Conservation (phyloP, 108 stramenopile species). For the Discostella pseudostelligera region DNA sequence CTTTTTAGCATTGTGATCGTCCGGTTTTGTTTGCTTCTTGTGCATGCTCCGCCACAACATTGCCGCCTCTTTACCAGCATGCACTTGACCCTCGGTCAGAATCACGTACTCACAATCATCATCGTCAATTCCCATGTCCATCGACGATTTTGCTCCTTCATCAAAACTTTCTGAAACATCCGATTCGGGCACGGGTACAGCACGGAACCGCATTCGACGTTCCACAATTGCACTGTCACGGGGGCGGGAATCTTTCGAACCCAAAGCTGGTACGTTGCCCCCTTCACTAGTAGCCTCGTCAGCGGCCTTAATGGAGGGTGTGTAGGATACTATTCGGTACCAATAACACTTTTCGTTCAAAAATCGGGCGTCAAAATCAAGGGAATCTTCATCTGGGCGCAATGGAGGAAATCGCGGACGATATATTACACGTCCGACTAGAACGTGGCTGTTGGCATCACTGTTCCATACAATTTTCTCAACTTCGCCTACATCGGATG, state of each 20-base stretch:
- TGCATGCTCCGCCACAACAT: slow-evolving; percentile 35
- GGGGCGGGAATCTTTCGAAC: neutral
- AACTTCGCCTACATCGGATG: neutral
- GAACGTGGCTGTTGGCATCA: neutral
- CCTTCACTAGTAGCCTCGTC: slow-evolving; percentile 33
- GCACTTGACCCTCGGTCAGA: slow-evolving; percentile 79
- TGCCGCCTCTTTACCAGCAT: slow-evolving; percentile 77
- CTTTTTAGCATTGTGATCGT: neutral
- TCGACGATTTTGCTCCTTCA: neutral
- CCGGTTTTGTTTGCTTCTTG: neutral
- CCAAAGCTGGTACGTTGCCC: slow-evolving; percentile 3
- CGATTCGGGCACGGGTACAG: slow-evolving; percentile 35
- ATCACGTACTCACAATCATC: slow-evolving; percentile 44
- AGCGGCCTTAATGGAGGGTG: slow-evolving; percentile 49
- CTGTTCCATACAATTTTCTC: neutral
- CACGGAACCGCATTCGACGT: slow-evolving; percentile 75
- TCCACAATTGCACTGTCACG: slow-evolving; percentile 42
- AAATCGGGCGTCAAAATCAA: slow-evolving; percentile 4
- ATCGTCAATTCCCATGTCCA: slow-evolving; percentile 31
- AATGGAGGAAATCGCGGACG: slow-evolving; percentile 18
- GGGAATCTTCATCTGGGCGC: slow-evolving; percentile 11
- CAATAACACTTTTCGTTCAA: slow-evolving; percentile 55
- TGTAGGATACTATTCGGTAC: slow-evolving; percentile 59
- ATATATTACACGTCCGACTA: neutral
- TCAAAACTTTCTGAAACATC: slow-evolving; percentile 17